A percentile compares a stretch with the other conserved stretches of the same genome.
phyloP scores from a whole-genome alignment of 371 early-diverging fungal genomes.

The Apophysomyces trapeziformis region DNA sequence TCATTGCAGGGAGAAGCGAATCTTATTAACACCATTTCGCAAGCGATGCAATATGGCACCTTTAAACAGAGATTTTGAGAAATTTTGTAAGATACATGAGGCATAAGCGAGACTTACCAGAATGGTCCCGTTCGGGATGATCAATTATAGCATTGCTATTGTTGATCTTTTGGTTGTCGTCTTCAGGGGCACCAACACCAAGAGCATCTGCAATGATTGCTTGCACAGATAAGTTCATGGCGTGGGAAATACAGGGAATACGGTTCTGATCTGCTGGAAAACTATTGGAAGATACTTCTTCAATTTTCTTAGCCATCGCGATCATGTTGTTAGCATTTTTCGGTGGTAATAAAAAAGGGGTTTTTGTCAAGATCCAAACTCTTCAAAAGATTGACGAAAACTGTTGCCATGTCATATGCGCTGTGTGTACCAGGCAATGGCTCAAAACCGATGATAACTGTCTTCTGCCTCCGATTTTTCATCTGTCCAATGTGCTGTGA shows the following conservation, averaged over 20 bases:
- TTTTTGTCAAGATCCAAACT: slow-evolving; percentile 17
- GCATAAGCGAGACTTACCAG: not conserved
- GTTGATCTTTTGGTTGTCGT: not conserved
- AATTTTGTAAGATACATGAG: not conserved
- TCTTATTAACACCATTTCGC: slow-evolving; percentile 24
- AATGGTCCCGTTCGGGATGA: not conserved
- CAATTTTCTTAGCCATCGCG: slow-evolving; percentile 18
- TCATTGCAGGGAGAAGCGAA: slow-evolving; percentile 26
- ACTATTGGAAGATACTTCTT: not conserved
- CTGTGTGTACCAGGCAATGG: slow-evolving; percentile 21
- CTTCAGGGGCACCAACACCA: slow-evolving; percentile 1
- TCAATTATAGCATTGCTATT: not conserved
- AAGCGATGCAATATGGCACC: not conserved
- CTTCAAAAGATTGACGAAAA: slow-evolving; percentile 20
- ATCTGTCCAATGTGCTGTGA: slow-evolving; percentile 33
- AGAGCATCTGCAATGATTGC: slow-evolving; percentile 21
- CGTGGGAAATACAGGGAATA: slow-evolving; percentile 28
- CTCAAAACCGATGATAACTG: slow-evolving; percentile 25
- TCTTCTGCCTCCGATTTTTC: slow-evolving; percentile 18
- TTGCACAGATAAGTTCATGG: slow-evolving; percentile 33
- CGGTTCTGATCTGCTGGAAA: slow-evolving; percentile 6
- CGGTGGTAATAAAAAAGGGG: slow-evolving; percentile 25
- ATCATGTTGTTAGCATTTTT: slow-evolving; percentile 32
- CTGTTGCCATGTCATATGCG: slow-evolving; percentile 19
- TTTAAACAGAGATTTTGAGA: not conserved